A percentile compares a stretch with the other conserved stretches of the same genome.
Evolutionary conservation across 331 rosid species (phyloP).

Genomic region (Rhamnella rubrinervis): DNA sequence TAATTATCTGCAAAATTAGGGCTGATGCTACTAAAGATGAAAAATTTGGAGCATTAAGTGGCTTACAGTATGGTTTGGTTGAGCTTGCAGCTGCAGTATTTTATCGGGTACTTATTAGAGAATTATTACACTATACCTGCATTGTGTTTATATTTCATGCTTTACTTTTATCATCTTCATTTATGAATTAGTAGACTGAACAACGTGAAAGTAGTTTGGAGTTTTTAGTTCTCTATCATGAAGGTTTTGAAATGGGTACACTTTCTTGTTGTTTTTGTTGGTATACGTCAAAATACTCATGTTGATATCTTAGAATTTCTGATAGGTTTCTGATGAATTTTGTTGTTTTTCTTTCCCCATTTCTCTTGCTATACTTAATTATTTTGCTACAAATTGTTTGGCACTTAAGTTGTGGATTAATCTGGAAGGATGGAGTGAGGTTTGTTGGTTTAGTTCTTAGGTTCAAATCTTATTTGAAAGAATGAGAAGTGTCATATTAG

Average conservation of each 20-base stretch:
- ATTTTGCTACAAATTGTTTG: too few species aligned
- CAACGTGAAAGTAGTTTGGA: not conserved
- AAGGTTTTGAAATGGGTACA: not conserved
- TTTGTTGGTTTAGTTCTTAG: too few species aligned
- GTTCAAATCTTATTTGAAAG: too few species aligned
- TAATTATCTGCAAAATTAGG: slow-evolving; percentile 45
- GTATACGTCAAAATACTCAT: slow-evolving; percentile 8
- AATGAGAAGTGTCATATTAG: too few species aligned
- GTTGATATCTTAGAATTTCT: slow-evolving; percentile 10
- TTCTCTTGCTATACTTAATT: too few species aligned
- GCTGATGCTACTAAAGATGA: slow-evolving; percentile 74
- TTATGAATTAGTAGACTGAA: slow-evolving; percentile 7
- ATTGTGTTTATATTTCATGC: slow-evolving; percentile 4
- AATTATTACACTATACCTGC: slow-evolving; percentile 17
- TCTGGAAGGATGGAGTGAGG: too few species aligned
- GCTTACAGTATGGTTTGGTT: slow-evolving; percentile 70
- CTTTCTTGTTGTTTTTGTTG: not conserved
- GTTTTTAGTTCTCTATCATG: slow-evolving; percentile 13
- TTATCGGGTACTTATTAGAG: slow-evolving; percentile 52
- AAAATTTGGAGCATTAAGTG: slow-evolving; percentile 69
- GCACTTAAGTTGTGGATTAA: too few species aligned
- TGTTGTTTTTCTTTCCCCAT: not conserved
- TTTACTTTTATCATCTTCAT: not conserved
- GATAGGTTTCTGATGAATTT: slow-evolving; percentile 15
- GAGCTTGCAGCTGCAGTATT: slow-evolving; percentile 86